Evolutionary conservation across 2,329 filamentous ascomycete genomes (phyloP).

Genomic region (Neofusicoccum ribis): DNA sequence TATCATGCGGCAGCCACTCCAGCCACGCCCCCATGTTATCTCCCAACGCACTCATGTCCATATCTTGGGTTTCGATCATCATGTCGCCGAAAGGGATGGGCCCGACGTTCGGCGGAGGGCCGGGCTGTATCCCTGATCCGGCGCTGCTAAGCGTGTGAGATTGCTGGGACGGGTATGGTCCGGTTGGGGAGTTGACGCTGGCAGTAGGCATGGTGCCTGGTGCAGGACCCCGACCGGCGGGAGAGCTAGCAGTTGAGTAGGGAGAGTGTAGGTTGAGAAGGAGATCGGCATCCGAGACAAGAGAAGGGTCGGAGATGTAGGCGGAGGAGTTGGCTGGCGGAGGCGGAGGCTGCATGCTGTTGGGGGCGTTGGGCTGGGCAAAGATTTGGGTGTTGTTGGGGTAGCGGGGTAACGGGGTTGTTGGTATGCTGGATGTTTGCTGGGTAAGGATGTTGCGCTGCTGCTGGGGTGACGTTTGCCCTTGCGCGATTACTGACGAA

Average conservation of each 20-base stretch:
- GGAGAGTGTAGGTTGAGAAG: conserved; percentile 53
- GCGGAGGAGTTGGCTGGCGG: conserved; percentile 24
- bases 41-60: conserved; percentile 70
- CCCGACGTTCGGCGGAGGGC: conserved; percentile 4
- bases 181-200: background rate
- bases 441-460: conserved; percentile 24
- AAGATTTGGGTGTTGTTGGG: conserved; percentile 22
- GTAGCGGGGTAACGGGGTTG: conserved; percentile 31
- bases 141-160: conserved; percentile 14
- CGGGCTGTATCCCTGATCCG: conserved; percentile 29
- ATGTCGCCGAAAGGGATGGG: conserved; percentile 50
- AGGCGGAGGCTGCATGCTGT: conserved; percentile 35
- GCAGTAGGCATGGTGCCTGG: background rate
- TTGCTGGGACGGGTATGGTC: background rate
- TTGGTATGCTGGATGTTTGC: conserved; percentile 27
- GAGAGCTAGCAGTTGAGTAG: conserved; percentile 34
- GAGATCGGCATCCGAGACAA: conserved; percentile 49
- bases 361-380: conserved; percentile 28
- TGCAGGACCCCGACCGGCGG: conserved; percentile 21
- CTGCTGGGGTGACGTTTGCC: conserved; percentile 26
- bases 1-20: conserved; percentile 62
- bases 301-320: conserved; percentile 29
- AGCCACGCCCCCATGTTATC: conserved; percentile 74
- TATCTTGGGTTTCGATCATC: conserved; percentile 74
- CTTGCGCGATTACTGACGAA: conserved; percentile 30